Percentiles rank a stretch among this genome's conserved stretches.
Evolutionary conservation across 2,329 filamentous ascomycete species (phyloP).

Genomic region (Xylariaceae sp.): DNA sequence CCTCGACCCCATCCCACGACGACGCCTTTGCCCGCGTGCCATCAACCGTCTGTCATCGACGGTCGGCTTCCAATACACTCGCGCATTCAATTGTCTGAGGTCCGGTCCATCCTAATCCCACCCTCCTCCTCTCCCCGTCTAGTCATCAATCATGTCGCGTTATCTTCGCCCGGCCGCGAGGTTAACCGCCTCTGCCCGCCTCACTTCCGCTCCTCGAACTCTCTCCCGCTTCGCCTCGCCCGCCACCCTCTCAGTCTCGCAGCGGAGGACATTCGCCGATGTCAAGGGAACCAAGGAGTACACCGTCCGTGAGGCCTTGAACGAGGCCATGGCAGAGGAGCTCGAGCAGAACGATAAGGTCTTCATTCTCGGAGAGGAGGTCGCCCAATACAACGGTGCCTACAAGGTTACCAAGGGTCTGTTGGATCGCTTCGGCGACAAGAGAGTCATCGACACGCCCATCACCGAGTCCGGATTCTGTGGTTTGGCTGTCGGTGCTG

Average conservation of each 20-base stretch:
- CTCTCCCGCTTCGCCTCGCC: constrained; percentile 32
- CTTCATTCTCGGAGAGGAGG: constrained; percentile 94
- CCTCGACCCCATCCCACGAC: background rate
- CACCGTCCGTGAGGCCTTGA: constrained; percentile 94
- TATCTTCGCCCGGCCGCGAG: constrained; percentile 49
- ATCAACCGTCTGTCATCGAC: constrained; percentile 14
- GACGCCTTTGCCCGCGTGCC: background rate
- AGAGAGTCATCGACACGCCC: constrained; percentile 95
- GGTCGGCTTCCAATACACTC: constrained; percentile 14
- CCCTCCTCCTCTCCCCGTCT: constrained; percentile 8
- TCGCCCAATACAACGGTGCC: constrained; percentile 98
- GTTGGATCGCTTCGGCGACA: constrained; percentile 93
- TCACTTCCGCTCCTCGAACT: constrained; percentile 34
- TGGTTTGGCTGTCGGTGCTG: constrained; percentile 91
- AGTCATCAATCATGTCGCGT: constrained; percentile 42
- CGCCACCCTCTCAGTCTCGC: constrained; percentile 36
- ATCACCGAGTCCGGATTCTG: constrained; percentile 97
- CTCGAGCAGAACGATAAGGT: constrained; percentile 92
- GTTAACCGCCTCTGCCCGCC: constrained; percentile 41
- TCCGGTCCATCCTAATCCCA: background rate
- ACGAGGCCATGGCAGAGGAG: constrained; percentile 97
- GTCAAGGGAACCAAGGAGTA: constrained; percentile 70
- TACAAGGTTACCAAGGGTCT: constrained; percentile 99
- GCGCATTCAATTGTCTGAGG: background rate
- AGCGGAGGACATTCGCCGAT: constrained; percentile 55